Conservation (phyloP, 371 early-diverging fungal genomes). For the Mortierella sp. region DNA sequence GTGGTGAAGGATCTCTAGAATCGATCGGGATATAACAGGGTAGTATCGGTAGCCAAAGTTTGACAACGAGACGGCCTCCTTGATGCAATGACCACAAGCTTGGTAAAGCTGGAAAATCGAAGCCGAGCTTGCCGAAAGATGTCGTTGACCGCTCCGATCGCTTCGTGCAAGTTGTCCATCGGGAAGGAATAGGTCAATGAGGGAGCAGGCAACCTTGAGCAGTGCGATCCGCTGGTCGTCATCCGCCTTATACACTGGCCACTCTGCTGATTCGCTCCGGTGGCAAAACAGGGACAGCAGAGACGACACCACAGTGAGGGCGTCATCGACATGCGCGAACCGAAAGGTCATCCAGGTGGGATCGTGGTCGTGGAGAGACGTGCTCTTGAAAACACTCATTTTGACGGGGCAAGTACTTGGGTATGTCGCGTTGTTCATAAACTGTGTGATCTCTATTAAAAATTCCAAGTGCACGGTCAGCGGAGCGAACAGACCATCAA, state of each 20-base stretch:
- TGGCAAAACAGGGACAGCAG: slow-evolving; percentile 27
- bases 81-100: slow-evolving; percentile 36
- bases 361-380: slow-evolving; percentile 21
- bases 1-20: slow-evolving; percentile 25
- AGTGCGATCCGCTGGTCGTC: slow-evolving; percentile 20
- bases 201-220: slow-evolving; percentile 3
- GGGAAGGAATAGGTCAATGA: slow-evolving; percentile 26
- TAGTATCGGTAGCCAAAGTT: slow-evolving; percentile 1
- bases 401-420: slow-evolving; percentile 28
- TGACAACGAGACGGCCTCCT: slow-evolving; percentile 11
- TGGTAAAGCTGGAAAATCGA: slow-evolving; percentile 34
- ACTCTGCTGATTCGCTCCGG: slow-evolving; percentile 13
- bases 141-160: slow-evolving; percentile 10
- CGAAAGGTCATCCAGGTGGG: slow-evolving; percentile 34
- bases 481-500: neutral
- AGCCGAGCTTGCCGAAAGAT: slow-evolving; percentile 4
- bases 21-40: slow-evolving; percentile 17
- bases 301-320: slow-evolving; percentile 21
- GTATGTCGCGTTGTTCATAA: slow-evolving; percentile 19
- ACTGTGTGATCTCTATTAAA: slow-evolving; percentile 18
- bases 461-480: neutral
- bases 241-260: slow-evolving; percentile 24
- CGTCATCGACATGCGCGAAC: slow-evolving; percentile 28
- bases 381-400: slow-evolving; percentile 37
- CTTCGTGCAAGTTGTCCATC: slow-evolving; percentile 5